Base-by-base conservation (phyloP, 768 basidiomycete species). In the Tephrocybe sp. region DNA sequence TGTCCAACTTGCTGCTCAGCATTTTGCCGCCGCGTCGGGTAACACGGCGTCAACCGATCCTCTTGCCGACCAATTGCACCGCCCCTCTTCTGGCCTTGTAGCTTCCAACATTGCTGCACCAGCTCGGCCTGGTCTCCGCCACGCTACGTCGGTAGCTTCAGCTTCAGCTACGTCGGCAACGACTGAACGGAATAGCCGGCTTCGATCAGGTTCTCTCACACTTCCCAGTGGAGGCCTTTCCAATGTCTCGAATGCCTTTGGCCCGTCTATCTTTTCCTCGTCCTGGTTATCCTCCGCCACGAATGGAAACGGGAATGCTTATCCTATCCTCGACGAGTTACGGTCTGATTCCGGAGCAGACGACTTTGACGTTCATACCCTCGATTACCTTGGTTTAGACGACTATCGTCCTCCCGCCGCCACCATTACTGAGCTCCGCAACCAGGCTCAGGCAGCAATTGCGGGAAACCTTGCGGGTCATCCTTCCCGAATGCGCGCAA, bases 311-410 rank as follows among this genome's bases (percentile, higher is more conserved):
- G 75, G 77, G 43, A 74, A 77, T 48, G 81, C 82, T 19, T 82
- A 85, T 56, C 75, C 83, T 32, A 76, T 82, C 58, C 72, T 91
- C 61, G 91, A 92, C 52, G 92, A 93, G 67, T 68, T 90, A 60
- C 87, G 87, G 56, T 89, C 89, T 40, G 89, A 91, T 64, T 87
- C 87, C 16, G 80, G 76, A n/a, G 75, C 80, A 19, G 95, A 97
- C 48, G 88, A 92, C 44, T 90, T 92, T 66, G 89, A 93, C 60
- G 89, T 94, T 39, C 92, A 93, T 63, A 98, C 96, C 22, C 80
- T 98, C 54, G 95, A 97, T 68, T 98, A 98, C 68, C 88, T 98
- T 44, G 96, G 96, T 39, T 77, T 98, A 60, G 96, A 94, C 60
- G 95, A 76, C 54, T 75, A 80, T 58, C 80, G 85, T 46, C 83